phyloP scores from a whole-genome alignment of 2,329 filamentous ascomycete genomes.

The Lecanicillium sp. region DNA sequence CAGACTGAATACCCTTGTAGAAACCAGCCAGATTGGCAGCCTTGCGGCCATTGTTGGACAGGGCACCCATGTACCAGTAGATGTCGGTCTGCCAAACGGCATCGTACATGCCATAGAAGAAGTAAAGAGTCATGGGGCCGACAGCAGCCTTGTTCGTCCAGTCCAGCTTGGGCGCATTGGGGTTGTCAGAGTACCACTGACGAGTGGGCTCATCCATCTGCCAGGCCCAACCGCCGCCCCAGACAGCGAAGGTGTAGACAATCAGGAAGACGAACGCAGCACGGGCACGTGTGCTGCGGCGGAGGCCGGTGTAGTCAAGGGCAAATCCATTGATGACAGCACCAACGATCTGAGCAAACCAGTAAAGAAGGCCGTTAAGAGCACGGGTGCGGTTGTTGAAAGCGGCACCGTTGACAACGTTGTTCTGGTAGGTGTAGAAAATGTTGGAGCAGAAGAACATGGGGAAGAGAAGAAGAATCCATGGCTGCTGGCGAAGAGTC shows the following conservation, averaged over 20 bases:
- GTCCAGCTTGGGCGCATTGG: constrained; percentile 33
- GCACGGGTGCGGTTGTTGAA: constrained; percentile 50
- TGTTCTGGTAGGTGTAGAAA: constrained; percentile 51
- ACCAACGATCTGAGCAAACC: constrained; percentile 48
- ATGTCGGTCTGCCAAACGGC: constrained; percentile 54
- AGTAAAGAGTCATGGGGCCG: constrained; percentile 63
- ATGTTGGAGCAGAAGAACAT: constrained; percentile 49
- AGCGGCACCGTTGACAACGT: constrained; percentile 43
- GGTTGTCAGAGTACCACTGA: constrained; percentile 27
- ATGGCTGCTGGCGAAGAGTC: constrained; percentile 58
- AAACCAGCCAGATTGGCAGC: constrained; percentile 86
- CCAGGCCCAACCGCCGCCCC: constrained; percentile 56
- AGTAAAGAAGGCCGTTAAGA: constrained; percentile 47
- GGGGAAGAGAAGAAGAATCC: constrained; percentile 44
- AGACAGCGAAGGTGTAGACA: constrained; percentile 41
- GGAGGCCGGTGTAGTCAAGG: constrained; percentile 34
- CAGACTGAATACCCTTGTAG: constrained; percentile 83
- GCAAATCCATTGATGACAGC: constrained; percentile 38
- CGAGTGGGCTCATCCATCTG: constrained; percentile 46
- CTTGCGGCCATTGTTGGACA: constrained; percentile 88
- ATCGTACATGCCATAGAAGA: constrained; percentile 64
- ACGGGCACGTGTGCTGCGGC: constrained; percentile 36
- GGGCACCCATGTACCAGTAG: constrained; percentile 79
- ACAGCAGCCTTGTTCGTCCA: constrained; percentile 26
- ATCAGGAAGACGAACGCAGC: constrained; percentile 38